Percentiles rank a stretch among this genome's conserved stretches.
Evolutionary conservation across 1,139 yeast genomes (phyloP).

Genomic region (Magnusiomyces ingens): DNA sequence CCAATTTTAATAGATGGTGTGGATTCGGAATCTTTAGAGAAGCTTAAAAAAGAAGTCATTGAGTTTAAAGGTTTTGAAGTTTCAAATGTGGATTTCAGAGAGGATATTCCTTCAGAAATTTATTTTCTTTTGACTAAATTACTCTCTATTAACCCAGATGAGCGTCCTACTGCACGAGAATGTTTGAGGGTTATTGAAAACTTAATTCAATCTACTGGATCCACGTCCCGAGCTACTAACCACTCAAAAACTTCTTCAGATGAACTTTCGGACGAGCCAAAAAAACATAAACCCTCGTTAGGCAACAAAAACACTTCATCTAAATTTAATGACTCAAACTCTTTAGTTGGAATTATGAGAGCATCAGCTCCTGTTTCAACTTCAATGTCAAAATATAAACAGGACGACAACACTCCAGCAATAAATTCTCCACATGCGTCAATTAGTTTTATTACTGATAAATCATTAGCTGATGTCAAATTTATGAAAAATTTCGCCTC

Average conservation of each 20-base stretch:
- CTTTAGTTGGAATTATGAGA: no score
- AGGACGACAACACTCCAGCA: background rate
- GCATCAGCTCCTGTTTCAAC: no score
- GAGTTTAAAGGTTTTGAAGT: slow-evolving; percentile 31
- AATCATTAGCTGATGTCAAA: slow-evolving; percentile 4
- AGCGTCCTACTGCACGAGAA: slow-evolving; percentile 43
- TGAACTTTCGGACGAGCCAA: no score
- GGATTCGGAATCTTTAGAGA: slow-evolving; percentile 26
- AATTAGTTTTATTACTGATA: slow-evolving; percentile 4
- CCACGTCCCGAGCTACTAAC: no score
- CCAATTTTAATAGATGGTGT: slow-evolving; percentile 8
- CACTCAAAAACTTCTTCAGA: no score
- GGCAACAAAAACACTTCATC: no score
- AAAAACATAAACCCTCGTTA: no score
- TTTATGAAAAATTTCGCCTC: background rate
- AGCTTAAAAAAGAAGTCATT: slow-evolving; percentile 39
- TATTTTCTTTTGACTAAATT: slow-evolving; percentile 36
- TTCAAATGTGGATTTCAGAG: slow-evolving; percentile 21
- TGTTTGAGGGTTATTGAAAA: slow-evolving; percentile 32
- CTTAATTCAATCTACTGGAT: background rate
- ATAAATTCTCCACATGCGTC: background rate
- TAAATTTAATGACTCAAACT: no score
- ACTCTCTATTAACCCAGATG: slow-evolving; percentile 33
- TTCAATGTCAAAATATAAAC: no score
- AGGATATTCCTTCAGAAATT: slow-evolving; percentile 38